Evolutionary conservation across 106 monocot species (phyloP), one percentile per base, ranked within the genome.

Genomic region (Dendrobium chrysotoxum): DNA sequence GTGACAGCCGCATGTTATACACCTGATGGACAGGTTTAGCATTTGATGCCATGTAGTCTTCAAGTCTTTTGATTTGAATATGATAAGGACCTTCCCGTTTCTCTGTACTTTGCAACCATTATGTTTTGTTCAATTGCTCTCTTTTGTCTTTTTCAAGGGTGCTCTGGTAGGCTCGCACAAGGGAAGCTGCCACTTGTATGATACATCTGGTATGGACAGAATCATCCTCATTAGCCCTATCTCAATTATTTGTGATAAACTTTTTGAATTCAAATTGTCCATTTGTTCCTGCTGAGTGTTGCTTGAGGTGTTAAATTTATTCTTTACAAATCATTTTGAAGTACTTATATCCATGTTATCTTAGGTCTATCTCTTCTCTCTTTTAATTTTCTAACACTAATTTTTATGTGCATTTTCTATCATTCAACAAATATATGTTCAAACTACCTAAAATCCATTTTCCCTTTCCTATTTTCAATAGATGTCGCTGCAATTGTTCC

Each of bases 1-100:
- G 89, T 97, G 30, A 97, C 96, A 75, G 96, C 96, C 83, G 93
- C 90, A 79, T 92, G 94, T 77, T 97, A 89, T 77, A 90, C 96
- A 28, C 96, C 96, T 79, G 92, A 94, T 83, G 96, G 94, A 58
- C 90, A 97, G 96, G 96, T 97, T 53, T 40, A 11, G 18, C 70
- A 40, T 21, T 68, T 84, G 45, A 58, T 79, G 64, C 25, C 64
- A 65, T 26, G 9, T 9, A 6, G 64, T 65, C 64, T 65, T 65
- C 25, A 6, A 65, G 26, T 65, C 23, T 65, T 65, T 65, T 26
- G 57, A 25, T 65, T 65, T 25, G 7, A 65, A 65, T 65, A 65
- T 25, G 11, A 5, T 65, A 7, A 9, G 64, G 25, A 65, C 23
- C 26, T 25, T 26, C 7, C 26, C 26, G 5, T 9, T 47, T 47